These are phyloP conservation scores for Capsicum baccatum DNA, from an alignment of 257 asterid genomes.

Conservation along the genomic window DNA sequence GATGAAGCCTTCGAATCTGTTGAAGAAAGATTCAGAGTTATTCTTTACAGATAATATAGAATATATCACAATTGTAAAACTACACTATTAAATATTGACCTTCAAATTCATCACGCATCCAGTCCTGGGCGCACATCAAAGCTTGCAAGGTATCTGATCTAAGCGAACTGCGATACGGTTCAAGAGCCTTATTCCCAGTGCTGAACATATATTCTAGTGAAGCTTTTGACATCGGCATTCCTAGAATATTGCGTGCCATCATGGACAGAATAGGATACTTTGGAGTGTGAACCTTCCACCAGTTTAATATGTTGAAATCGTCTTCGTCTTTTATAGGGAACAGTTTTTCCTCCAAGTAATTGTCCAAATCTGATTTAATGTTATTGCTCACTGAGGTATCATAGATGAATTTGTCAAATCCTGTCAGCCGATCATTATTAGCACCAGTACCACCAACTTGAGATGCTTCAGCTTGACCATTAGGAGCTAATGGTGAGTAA, in stretches of 20 bases:
- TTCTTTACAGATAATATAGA: constrained; percentile 6
- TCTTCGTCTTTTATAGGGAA: constrained; percentile 74
- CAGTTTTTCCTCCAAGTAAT: constrained; percentile 84
- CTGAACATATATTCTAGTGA: constrained; percentile 58
- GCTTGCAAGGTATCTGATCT: constrained; percentile 78
- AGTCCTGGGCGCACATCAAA: constrained; percentile 87
- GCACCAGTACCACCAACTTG: constrained; percentile 53
- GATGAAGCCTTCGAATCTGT: constrained; percentile 31
- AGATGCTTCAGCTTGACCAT: constrained; percentile 53
- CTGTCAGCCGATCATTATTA: constrained; percentile 65
- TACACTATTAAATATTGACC: constrained; percentile 35
- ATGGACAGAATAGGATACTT: constrained; percentile 83
- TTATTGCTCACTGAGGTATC: constrained; percentile 67
- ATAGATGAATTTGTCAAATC: constrained; percentile 71
- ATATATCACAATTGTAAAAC: constrained; percentile 1
- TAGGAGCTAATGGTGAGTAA: constrained; percentile 65
- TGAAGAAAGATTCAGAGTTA: neutral
- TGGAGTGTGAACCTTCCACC: constrained; percentile 97
- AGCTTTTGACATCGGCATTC: constrained; percentile 85
- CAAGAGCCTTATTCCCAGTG: constrained; percentile 58
- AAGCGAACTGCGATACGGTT: constrained; percentile 61
- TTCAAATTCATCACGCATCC: constrained; percentile 62
- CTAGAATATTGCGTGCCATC: constrained; percentile 91
- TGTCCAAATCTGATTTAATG: constrained; percentile 81
- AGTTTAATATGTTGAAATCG: constrained; percentile 76